Conservation (phyloP, 305 asterid species). For the Euphrasia arctica region DNA sequence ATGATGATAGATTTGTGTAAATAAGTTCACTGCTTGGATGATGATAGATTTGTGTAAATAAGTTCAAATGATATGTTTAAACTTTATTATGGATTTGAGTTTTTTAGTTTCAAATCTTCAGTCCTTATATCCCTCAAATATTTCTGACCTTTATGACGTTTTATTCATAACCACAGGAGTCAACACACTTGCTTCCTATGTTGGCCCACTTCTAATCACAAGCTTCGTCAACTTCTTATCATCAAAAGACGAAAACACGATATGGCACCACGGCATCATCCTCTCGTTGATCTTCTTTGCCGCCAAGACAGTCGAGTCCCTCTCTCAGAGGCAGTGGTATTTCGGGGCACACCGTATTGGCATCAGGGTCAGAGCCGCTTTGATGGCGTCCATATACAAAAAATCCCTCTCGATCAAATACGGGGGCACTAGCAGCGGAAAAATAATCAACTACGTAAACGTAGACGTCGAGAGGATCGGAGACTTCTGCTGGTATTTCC, state of each 20-base stretch:
- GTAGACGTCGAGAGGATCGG: conserved; percentile 82
- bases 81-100: too few relatives aligned
- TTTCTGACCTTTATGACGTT: too few relatives aligned
- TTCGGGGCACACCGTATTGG: conserved; percentile 76
- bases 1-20: too few relatives aligned
- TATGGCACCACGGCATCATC: conserved; percentile 53
- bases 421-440: conserved; percentile 58
- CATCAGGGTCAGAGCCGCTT: conserved; percentile 57
- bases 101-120: too few relatives aligned
- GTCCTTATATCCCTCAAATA: too few relatives aligned
- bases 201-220: conserved; percentile 71
- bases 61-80: too few relatives aligned
- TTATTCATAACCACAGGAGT: conserved; percentile 42
- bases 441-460: conserved; percentile 52
- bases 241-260: conserved; percentile 39
- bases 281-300: conserved; percentile 63
- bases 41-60: too few relatives aligned
- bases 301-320: conserved; percentile 71
- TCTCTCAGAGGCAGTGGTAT: conserved; percentile 85
- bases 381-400: conserved; percentile 67
- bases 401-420: conserved; percentile 53
- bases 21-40: too few relatives aligned
- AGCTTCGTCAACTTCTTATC: conserved; percentile 70
- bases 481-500: conserved; percentile 70
- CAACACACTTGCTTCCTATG: conserved; percentile 67